A percentile compares a stretch with the other conserved stretches of the same genome.
Conservation (phyloP, 345 rosid genomes). For the Corchorus capsularis region DNA sequence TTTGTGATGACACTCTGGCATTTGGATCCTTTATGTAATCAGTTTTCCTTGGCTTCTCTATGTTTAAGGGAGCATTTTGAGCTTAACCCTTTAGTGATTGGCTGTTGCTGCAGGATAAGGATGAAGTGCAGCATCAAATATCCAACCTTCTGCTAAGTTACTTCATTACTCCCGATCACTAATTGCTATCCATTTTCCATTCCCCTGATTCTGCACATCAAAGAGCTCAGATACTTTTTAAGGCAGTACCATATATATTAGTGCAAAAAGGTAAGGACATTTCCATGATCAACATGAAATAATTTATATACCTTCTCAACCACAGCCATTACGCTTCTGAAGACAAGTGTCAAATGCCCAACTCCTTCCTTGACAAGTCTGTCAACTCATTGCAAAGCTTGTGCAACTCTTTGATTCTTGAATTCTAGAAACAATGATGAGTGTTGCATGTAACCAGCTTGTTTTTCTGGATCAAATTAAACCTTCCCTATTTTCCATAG, state of each 20-base stretch:
- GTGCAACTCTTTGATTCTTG: neutral
- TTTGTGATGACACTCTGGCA: neutral
- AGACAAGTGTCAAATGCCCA: too few relatives aligned
- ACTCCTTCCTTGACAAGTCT: too few relatives aligned
- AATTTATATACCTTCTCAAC: too few relatives aligned
- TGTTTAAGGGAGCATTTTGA: conserved; percentile 8
- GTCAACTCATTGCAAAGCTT: too few relatives aligned
- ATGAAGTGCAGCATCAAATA: conserved; percentile 82
- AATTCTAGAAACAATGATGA: neutral
- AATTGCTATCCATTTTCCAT: too few relatives aligned
- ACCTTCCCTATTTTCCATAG: neutral
- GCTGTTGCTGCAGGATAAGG: conserved; percentile 53
- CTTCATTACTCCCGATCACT: too few relatives aligned
- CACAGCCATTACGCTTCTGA: too few relatives aligned
- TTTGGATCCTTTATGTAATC: neutral
- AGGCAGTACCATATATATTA: too few relatives aligned
- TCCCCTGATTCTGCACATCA: too few relatives aligned
- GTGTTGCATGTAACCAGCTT: neutral
- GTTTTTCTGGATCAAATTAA: neutral
- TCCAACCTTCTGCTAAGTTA: conserved; percentile 76
- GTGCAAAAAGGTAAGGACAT: too few relatives aligned
- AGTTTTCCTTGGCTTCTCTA: neutral
- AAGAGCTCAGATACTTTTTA: too few relatives aligned
- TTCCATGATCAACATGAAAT: too few relatives aligned
- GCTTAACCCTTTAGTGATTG: conserved; percentile 7